Evolutionary conservation across 257 asterid genomes (phyloP).

Genomic region (Eustoma russellianum): DNA sequence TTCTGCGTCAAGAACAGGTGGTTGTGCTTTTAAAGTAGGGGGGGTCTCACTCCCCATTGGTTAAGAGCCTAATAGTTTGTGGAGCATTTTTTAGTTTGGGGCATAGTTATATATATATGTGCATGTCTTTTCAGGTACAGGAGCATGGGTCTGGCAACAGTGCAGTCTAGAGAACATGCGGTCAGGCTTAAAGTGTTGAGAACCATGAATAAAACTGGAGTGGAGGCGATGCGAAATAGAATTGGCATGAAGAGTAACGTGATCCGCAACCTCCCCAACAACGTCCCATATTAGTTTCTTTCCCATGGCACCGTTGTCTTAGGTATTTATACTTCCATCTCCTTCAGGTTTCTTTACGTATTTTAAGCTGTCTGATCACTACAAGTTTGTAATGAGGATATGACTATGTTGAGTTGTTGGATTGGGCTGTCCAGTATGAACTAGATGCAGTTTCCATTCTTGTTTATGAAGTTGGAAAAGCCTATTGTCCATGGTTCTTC

Average conservation of each 20-base stretch:
- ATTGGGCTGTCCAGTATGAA: too few relatives aligned
- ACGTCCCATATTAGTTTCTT: constrained; percentile 45
- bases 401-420: neutral
- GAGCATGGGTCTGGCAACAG: constrained; percentile 86
- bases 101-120: too few relatives aligned
- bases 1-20: too few relatives aligned
- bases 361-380: neutral
- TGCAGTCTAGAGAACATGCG: constrained; percentile 61
- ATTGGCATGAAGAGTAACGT: constrained; percentile 89
- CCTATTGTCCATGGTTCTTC: too few relatives aligned
- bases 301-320: neutral
- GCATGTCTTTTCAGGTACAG: constrained; percentile 62
- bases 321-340: neutral
- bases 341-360: neutral
- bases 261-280: constrained; percentile 85
- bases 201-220: constrained; percentile 62
- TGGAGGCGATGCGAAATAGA: constrained; percentile 76
- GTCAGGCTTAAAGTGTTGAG: constrained; percentile 74
- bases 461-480: too few relatives aligned
- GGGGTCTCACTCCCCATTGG: too few relatives aligned
- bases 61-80: too few relatives aligned
- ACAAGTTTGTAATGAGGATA: too few relatives aligned
- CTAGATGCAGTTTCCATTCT: too few relatives aligned
- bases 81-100: too few relatives aligned
- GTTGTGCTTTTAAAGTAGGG: too few relatives aligned